phyloP scores from a whole-genome alignment of 306 rosid species.

The Cicer cuneatum region DNA sequence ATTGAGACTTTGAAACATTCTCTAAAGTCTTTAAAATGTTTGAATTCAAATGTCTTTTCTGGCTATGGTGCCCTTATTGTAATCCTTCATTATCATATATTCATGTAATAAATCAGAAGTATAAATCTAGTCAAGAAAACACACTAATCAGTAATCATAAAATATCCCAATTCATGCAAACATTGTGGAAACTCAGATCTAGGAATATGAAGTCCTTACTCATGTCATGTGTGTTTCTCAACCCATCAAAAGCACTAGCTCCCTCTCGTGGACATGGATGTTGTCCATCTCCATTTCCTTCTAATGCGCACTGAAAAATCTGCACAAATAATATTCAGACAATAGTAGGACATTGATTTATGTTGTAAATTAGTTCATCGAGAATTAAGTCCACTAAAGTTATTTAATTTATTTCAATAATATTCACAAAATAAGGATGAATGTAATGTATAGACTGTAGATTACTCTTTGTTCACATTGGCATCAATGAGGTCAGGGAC shows the following conservation, averaged over 20 bases:
- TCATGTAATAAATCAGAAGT: not conserved
- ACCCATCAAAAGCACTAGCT: not conserved
- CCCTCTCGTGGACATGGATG: not conserved
- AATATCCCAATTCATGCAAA: conserved; percentile 1
- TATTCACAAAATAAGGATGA: too few species aligned
- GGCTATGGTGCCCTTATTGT: not conserved
- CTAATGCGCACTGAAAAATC: not conserved
- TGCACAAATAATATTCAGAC: not conserved
- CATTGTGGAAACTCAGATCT: not conserved
- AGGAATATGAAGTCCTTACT: not conserved
- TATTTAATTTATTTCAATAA: too few species aligned
- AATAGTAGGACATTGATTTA: not conserved
- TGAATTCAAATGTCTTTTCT: conserved; percentile 11
- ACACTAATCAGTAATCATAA: not conserved
- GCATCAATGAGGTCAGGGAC: too few species aligned
- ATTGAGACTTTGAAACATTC: not conserved
- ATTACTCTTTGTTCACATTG: too few species aligned
- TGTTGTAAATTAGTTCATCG: too few species aligned
- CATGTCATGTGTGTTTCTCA: not conserved
- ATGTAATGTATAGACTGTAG: too few species aligned
- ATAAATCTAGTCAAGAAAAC: too few species aligned
- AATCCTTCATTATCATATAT: not conserved
- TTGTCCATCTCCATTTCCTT: not conserved
- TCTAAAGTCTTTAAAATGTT: not conserved
- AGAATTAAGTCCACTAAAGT: too few species aligned